Evolutionary conservation across 768 basidiomycete genomes (phyloP), one percentile per base, ranked within the genome.

Genomic region (Tricholoma sp.): DNA sequence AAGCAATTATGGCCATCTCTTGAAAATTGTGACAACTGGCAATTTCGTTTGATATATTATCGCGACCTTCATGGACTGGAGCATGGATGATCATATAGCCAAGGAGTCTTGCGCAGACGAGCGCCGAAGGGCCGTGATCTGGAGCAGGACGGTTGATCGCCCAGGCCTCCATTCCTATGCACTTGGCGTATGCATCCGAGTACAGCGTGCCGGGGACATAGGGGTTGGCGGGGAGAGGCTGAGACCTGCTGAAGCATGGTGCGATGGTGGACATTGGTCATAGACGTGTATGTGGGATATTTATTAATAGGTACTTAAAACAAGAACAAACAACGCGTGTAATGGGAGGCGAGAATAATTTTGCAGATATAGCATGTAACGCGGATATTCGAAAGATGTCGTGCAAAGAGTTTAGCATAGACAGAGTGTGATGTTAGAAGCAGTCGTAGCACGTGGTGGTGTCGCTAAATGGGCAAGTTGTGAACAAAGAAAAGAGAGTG

Each of bases 391-490:
- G 24, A 24, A 24, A 34, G 2, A 34, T 34, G 13, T 34, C 13
- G 5, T 34, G 34, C 34, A n/a, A 39, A 13, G 6, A 15, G 42
- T 44, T 24, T 12, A 45, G 20, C 44, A 45, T 24, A 45, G 17
- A 45, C 28, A 45, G 20, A 44, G 18, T 20, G 11, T 20, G 42
- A 24, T 20, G 20, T 20, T 18, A 66, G 53, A 69, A 72, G 60
- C 76, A 77, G 50, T 76, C 73, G 53, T 69, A 66, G 54, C 76
- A 77, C 10, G 74, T 74, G 7, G 68, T 74, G 13, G 68, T 67
- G 51, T 70, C 70, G 59, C 76, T 77, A 57, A 20, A 44, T 4
- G 6, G 45, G 6, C 12, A 10, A 20, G 15, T n/a, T 33, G 18
- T 13, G n/a, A 29, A 31, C 2, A 37, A 48, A 17, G 33, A 57